Evolutionary conservation across 345 rosid species (phyloP).

Genomic region (Moricandia arvensis): DNA sequence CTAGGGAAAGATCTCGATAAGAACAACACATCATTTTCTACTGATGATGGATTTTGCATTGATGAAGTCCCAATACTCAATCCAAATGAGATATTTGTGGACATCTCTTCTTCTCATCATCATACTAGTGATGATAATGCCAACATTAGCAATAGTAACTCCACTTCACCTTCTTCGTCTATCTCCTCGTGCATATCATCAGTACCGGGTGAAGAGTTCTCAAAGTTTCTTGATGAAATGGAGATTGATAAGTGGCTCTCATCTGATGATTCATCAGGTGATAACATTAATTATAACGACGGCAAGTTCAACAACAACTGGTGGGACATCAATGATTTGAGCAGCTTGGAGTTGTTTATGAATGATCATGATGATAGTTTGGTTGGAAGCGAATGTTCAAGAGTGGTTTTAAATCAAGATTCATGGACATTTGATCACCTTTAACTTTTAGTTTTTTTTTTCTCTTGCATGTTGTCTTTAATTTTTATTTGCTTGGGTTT

Average conservation of each 20-base stretch:
- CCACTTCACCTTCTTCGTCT: conserved; percentile 30
- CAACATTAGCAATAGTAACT: conserved; percentile 17
- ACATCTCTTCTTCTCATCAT: conserved; percentile 30
- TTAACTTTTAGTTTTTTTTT: conserved; percentile 1
- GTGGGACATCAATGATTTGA: conserved; percentile 60
- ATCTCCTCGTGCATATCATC: conserved; percentile 29
- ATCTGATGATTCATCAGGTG: conserved; percentile 16
- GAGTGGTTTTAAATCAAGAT: conserved; percentile 35
- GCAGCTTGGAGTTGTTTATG: conserved; percentile 59
- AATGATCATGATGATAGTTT: conserved; percentile 29
- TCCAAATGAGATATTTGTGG: conserved; percentile 58
- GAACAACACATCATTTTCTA: conserved; percentile 6
- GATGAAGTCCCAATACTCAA: conserved; percentile 78
- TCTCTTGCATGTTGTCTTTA: not conserved
- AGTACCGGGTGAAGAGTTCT: conserved; percentile 29
- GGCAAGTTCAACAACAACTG: conserved; percentile 29
- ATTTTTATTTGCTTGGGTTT: not conserved
- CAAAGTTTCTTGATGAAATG: conserved; percentile 36
- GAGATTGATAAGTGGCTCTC: conserved; percentile 33
- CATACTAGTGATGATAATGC: conserved; percentile 38
- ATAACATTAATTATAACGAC: conserved; percentile 5
- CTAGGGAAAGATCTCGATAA: conserved; percentile 18
- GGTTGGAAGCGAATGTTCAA: conserved; percentile 35
- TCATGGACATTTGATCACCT: conserved; percentile 33
- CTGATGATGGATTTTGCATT: conserved; percentile 53